These are phyloP conservation scores for Mortierella sp. DNA, from an alignment of 371 early-diverging fungal species.

Conservation along the genomic window DNA sequence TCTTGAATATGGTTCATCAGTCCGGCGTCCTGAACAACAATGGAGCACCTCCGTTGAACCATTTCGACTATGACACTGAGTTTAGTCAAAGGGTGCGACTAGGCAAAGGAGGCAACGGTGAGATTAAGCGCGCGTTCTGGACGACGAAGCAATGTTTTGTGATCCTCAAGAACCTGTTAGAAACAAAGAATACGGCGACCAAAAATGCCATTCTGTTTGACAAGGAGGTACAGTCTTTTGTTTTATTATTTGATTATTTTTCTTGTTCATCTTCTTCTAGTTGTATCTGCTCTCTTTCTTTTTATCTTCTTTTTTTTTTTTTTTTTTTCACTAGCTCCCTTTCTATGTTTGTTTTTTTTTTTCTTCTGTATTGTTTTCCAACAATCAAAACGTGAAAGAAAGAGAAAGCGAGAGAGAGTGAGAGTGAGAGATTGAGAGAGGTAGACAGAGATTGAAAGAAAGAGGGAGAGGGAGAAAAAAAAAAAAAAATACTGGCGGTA, in stretches of 20 bases:
- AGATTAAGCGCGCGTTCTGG: conserved; percentile 26
- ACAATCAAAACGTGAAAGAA: too few species aligned
- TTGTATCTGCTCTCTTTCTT: too few species aligned
- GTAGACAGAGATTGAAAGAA: too few species aligned
- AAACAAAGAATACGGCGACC: conserved; percentile 7
- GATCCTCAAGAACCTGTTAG: conserved; percentile 18
- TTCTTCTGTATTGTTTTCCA: too few species aligned
- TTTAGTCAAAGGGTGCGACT: conserved; percentile 16
- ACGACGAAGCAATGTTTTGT: conserved; percentile 1
- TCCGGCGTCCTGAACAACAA: background rate
- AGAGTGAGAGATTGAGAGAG: too few species aligned
- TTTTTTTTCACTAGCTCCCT: too few species aligned
- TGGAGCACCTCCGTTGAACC: background rate
- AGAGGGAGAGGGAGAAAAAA: too few species aligned
- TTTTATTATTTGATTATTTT: background rate
- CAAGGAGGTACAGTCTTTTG: conserved; percentile 26
- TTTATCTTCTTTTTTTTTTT: too few species aligned
- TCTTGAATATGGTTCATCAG: conserved; percentile 9
- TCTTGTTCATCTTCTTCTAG: background rate
- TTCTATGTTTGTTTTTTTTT: background rate
- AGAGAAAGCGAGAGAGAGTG: too few species aligned
- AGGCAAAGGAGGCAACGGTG: conserved; percentile 33
- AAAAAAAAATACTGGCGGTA: too few species aligned
- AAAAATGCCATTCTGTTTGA: conserved; percentile 15
- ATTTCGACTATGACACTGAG: conserved; percentile 17